Percentiles rank a stretch among this genome's conserved stretches.
Evolutionary conservation across 148 eudicot species (phyloP).

Genomic region (Amaranthus cruentus): DNA sequence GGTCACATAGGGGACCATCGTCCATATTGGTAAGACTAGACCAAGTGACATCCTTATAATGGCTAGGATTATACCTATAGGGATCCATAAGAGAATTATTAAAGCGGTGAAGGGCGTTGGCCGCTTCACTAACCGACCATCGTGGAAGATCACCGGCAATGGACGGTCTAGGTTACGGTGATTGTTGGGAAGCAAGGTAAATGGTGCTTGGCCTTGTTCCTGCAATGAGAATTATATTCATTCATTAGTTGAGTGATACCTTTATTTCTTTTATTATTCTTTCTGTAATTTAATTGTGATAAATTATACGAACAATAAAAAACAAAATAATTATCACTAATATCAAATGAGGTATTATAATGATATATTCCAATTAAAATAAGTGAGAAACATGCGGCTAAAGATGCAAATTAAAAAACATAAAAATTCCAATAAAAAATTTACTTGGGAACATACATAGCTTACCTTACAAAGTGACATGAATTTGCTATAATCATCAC

Average conservation of each 20-base stretch:
- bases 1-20: slow-evolving; percentile 44
- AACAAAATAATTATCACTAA: no score
- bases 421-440: no score
- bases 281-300: no score
- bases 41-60: slow-evolving; percentile 50
- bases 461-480: slow-evolving; percentile 65
- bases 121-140: slow-evolving; percentile 76
- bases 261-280: no score
- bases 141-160: slow-evolving; percentile 90
- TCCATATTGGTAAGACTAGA: slow-evolving; percentile 47
- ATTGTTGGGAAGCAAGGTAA: slow-evolving; percentile 19
- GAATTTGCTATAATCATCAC: slow-evolving; percentile 23
- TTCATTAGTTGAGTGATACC: background rate
- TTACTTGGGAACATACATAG: background rate
- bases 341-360: no score
- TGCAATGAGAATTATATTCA: slow-evolving; percentile 7
- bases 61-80: slow-evolving; percentile 61
- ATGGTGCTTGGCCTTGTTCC: slow-evolving; percentile 50
- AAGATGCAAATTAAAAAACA: background rate
- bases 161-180: slow-evolving; percentile 45
- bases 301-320: no score
- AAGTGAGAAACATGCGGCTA: background rate
- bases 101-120: slow-evolving; percentile 66
- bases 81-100: slow-evolving; percentile 72
- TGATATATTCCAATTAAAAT: no score